Percentiles rank a stretch among this genome's conserved stretches.
Evolutionary conservation across 1,139 yeast species (phyloP).

Genomic region (Hansenula lynferdii): DNA sequence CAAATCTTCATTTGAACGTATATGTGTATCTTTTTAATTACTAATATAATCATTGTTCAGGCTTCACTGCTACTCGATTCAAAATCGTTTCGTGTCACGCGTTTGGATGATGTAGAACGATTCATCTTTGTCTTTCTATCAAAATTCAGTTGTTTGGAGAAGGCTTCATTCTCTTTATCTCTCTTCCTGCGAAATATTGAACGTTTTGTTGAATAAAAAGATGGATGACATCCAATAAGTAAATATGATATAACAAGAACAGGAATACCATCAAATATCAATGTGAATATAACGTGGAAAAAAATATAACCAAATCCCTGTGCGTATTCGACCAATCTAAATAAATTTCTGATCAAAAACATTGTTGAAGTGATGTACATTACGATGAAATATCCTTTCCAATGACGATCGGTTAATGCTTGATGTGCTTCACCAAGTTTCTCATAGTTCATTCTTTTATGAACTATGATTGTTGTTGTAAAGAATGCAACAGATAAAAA

Average conservation of each 20-base stretch:
- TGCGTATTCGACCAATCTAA: neutral
- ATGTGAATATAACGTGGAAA: neutral
- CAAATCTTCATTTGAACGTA: no score
- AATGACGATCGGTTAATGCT: neutral
- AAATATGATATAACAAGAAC: neutral
- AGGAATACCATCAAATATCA: neutral
- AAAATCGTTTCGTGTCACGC: no score
- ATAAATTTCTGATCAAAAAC: neutral
- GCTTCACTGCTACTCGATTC: no score
- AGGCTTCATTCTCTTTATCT: neutral
- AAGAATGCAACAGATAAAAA: neutral
- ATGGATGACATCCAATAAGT: neutral
- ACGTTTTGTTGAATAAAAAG: neutral
- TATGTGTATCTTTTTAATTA: no score
- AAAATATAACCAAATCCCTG: neutral
- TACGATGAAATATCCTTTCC: neutral
- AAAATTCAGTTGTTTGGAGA: neutral
- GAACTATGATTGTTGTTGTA: neutral
- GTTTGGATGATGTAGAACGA: neutral
- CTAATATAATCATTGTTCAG: no score
- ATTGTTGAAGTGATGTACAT: neutral
- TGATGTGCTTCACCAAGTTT: no score
- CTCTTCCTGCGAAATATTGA: neutral
- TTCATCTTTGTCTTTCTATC: neutral
- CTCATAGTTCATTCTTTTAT: neutral